Percentiles rank a stretch among this genome's conserved stretches.
phyloP scores from a whole-genome alignment of 306 rosid species.

The Ammopiptanthus mongolicus region DNA sequence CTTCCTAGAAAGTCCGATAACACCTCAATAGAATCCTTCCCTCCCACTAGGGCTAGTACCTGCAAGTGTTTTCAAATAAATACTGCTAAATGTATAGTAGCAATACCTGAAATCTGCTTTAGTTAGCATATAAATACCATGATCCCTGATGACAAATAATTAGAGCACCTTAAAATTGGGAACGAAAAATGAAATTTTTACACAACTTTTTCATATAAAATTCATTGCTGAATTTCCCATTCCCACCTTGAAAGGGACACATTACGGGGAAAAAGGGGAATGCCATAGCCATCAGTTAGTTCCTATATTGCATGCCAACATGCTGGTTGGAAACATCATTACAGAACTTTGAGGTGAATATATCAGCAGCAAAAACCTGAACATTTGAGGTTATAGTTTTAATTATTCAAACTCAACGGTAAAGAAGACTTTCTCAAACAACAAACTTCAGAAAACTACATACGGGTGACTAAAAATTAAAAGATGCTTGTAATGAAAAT shows the following conservation, averaged over 20 bases:
- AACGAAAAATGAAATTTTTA: background rate
- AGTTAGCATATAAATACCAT: background rate
- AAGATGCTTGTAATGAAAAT: background rate
- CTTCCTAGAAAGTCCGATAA: slow-evolving; percentile 86
- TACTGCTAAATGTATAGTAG: background rate
- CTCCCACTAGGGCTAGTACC: slow-evolving; percentile 79
- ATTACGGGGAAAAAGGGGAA: background rate
- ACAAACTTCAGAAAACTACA: background rate
- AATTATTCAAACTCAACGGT: background rate
- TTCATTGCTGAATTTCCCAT: background rate
- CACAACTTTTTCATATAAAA: background rate
- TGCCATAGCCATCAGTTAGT: slow-evolving; percentile 28
- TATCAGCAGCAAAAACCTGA: slow-evolving; percentile 87
- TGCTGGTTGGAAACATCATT: slow-evolving; percentile 57
- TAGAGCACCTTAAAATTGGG: background rate
- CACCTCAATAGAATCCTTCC: slow-evolving; percentile 65
- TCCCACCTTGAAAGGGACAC: background rate
- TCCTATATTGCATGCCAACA: slow-evolving; percentile 85
- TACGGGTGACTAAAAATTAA: slow-evolving; percentile 2
- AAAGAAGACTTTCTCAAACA: background rate
- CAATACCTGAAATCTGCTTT: background rate
- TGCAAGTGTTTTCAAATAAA: slow-evolving; percentile 20
- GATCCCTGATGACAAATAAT: background rate
- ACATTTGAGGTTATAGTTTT: slow-evolving; percentile 15
- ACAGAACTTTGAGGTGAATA: slow-evolving; percentile 69